Conservation (phyloP, 306 rosid genomes). For the Cucumis cinereus region DNA sequence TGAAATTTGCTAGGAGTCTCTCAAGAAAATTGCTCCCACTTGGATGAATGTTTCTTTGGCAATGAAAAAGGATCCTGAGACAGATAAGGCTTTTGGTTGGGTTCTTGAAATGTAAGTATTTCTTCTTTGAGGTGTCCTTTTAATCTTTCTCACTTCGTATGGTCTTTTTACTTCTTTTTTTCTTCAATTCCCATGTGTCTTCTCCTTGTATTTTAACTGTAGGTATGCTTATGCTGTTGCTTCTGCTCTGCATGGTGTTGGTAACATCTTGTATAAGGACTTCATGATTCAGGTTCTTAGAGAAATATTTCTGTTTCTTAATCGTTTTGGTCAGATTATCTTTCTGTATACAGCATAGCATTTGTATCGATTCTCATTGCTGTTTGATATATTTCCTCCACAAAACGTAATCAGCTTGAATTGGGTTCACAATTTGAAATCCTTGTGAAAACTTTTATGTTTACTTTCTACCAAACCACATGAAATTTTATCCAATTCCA, state of each 20-base stretch:
- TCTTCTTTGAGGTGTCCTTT: neutral
- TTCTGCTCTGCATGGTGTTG: constrained; percentile 76
- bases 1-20: constrained; percentile 50
- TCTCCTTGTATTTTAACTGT: constrained; percentile 11
- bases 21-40: constrained; percentile 96
- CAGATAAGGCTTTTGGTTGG: constrained; percentile 99
- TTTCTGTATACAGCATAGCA: neutral
- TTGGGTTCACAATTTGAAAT: neutral
- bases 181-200: neutral
- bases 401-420: neutral
- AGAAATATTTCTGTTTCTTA: neutral
- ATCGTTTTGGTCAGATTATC: neutral
- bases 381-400: neutral
- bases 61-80: constrained; percentile 96
- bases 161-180: constrained; percentile 5
- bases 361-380: neutral
- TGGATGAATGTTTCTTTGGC: constrained; percentile 99
- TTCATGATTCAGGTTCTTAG: constrained; percentile 93
- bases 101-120: constrained; percentile 89
- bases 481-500: neutral
- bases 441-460: neutral
- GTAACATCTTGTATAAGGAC: constrained; percentile 74
- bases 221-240: constrained; percentile 98
- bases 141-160: neutral
- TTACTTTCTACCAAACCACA: neutral